Base-by-base conservation (phyloP, 768 basidiomycete genomes). In the Neoboletus subvelutipes region DNA sequence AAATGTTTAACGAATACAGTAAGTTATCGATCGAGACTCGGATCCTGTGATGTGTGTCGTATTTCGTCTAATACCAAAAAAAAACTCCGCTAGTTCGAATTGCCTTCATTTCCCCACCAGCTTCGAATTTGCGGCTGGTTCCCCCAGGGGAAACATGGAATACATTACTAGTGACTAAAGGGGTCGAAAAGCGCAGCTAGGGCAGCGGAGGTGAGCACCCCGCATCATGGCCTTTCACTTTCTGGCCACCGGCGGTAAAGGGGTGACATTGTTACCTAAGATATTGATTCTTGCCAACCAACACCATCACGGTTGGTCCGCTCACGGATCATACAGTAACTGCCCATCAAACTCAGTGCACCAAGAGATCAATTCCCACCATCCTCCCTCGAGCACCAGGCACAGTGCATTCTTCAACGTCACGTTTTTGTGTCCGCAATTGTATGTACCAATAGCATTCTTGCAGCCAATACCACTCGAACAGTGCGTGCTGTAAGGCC, bases 61-160 rank as follows among this genome's bases (percentile, higher is more conserved):
- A 22, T 29, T 36, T 55, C 40, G 24, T 34, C 56, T 33, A 33
- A 55, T 24, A n/a, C 36, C n/a, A n/a, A n/a, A 5, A 28, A 46
- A 29, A 28, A 20, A 45, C 54, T 56, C 56, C 54, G 56, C 55
- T 41, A 57, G 33, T 20, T 13, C 31, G 20, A 10, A n/a, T 31
- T 12, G 2, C n/a, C 20, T 36, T 24, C 13, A 28, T 53, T 36
- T 50, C 45, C n/a, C n/a, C 13, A 4, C 17, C 29, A 18, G 22
- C 15, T 31, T n/a, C 8, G 43, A 52, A 18, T 48, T 22, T 2
- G 20, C 9, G 40, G 33, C 41, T 28, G 3, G 24, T 22, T 34
- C 24, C 7, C 13, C 29, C 36, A 46, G 52, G 22, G 39, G 28
- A 2, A 54, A 46, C 51, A 15, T 20, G 6, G 17, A 28, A 34